Evolutionary conservation across 106 monocot species (phyloP), one percentile per base, ranked within the genome.

Genomic region (Platanthera zijinensis): DNA sequence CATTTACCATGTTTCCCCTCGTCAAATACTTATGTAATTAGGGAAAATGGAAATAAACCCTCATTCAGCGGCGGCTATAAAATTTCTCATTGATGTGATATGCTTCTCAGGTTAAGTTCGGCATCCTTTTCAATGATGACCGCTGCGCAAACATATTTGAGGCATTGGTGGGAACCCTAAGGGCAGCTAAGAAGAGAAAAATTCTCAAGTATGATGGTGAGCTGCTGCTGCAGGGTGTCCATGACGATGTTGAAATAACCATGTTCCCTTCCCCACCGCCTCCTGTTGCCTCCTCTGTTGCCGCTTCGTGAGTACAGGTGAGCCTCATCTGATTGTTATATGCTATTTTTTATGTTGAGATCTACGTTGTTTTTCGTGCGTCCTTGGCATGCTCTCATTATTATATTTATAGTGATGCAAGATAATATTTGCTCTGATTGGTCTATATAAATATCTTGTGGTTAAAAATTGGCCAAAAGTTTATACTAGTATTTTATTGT

Each of bases 131-230:
- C 77, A 84, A 92, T 21, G 95, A 96, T 68, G 92, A 96, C 68
- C 84, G 88, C 73, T 96, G 92, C 13, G 90, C 88, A 8, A 96
- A 96, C 81, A 92, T 96, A 66, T 96, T 96, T 72, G 95, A 96
- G 84, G 95, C 95, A 50, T 69, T 96, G 13, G 90, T 96, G 12
- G 95, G 95, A 30, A 96, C 95, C 5, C 83, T 96, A 64, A 85
- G 92, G 57, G 95, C 95, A 1, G 95, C 92, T 30, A 96, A 96
- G 85, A 96, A 86, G 81, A 90, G 93, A 57, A 96, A 96, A 78
- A 30, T 96, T 11, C 52, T 96, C 10, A 54, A 76, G 8, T 96
- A 86, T 78, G 96, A 93, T 50, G 93, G 93, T 7, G 93, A 96
- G 78, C 78, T 96, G 72, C 83, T 96, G 39, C 81, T 93, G 50